These are phyloP conservation scores for Aspergillus sp. DNA, from an alignment of 2,329 filamentous ascomycete genomes.

Conservation along the genomic window DNA sequence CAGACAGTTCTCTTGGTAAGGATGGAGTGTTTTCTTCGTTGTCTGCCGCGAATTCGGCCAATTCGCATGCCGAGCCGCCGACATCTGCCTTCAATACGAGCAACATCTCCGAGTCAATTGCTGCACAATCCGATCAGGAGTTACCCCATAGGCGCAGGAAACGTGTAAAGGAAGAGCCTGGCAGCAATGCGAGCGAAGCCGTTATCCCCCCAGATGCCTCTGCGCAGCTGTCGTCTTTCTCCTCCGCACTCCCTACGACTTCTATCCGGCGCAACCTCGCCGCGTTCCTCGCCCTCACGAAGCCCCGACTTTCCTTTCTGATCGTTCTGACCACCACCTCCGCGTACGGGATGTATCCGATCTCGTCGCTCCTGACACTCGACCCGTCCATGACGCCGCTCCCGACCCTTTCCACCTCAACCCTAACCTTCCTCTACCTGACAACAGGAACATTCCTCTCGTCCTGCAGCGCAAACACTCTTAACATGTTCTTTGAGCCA, in stretches of 20 bases:
- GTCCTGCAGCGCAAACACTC: constrained; percentile 80
- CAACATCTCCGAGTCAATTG: constrained; percentile 12
- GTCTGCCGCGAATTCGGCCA: constrained; percentile 14
- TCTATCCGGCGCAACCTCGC: constrained; percentile 60
- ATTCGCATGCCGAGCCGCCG: constrained; percentile 5
- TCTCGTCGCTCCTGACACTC: constrained; percentile 75
- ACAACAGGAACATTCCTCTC: constrained; percentile 82
- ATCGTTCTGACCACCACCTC: constrained; percentile 86
- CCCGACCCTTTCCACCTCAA: constrained; percentile 60
- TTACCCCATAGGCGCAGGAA: constrained; percentile 36
- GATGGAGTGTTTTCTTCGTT: constrained; percentile 19
- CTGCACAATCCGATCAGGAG: constrained; percentile 18
- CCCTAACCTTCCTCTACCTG: constrained; percentile 84
- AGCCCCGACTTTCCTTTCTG: constrained; percentile 84
- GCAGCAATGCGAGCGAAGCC: constrained; percentile 17
- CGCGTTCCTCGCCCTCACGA: constrained; percentile 82
- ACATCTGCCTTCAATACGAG: constrained; percentile 10
- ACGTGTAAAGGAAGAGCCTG: constrained; percentile 28
- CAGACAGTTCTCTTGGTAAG: constrained; percentile 11
- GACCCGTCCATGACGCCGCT: constrained; percentile 56
- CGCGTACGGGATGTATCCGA: constrained; percentile 85
- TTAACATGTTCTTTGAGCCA: constrained; percentile 96
- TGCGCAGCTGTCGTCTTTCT: constrained; percentile 48
- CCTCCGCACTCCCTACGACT: constrained; percentile 46
- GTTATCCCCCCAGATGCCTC: constrained; percentile 51